Conservation (phyloP, 495 filamentous ascomycete species). For the Trichocladium uniseriatum region DNA sequence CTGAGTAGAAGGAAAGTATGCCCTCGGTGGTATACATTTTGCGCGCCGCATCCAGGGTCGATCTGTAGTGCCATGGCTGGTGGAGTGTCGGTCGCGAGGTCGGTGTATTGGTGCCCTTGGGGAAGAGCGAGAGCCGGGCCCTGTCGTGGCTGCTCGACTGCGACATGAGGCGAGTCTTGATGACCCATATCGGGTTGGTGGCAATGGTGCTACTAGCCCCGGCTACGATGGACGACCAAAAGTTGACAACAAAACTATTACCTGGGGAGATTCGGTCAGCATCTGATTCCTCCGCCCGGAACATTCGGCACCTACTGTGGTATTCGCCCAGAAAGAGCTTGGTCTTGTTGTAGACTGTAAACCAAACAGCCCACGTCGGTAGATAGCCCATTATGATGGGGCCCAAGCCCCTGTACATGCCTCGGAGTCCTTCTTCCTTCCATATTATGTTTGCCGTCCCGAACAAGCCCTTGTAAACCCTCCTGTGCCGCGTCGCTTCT, state of each 20-base stretch:
- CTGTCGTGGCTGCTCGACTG: constrained; percentile 45
- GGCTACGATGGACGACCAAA: constrained; percentile 75
- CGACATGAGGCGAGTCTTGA: constrained; percentile 96
- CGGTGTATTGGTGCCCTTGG: constrained; percentile 37
- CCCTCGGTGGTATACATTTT: constrained; percentile 95
- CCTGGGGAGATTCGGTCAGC: constrained; percentile 18
- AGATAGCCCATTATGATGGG: constrained; percentile 93
- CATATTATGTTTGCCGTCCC: constrained; percentile 81
- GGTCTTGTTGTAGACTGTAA: constrained; percentile 85
- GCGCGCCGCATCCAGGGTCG: constrained; percentile 77
- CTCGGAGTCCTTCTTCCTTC: constrained; percentile 75
- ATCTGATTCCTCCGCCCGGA: neutral
- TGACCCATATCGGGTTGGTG: constrained; percentile 99
- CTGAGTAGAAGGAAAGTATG: constrained; percentile 86
- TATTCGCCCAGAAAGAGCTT: constrained; percentile 61
- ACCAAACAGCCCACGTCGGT: constrained; percentile 96
- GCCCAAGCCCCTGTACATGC: constrained; percentile 87
- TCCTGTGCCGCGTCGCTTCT: constrained; percentile 35
- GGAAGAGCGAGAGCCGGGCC: constrained; percentile 32
- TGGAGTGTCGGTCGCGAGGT: constrained; percentile 41
- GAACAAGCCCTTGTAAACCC: constrained; percentile 73
- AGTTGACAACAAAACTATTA: constrained; percentile 41
- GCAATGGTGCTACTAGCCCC: constrained; percentile 86
- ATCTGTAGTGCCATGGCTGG: constrained; percentile 80
- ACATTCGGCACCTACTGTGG: constrained; percentile 44